phyloP scores from a whole-genome alignment of 306 rosid species.

The Vigna angularis region DNA sequence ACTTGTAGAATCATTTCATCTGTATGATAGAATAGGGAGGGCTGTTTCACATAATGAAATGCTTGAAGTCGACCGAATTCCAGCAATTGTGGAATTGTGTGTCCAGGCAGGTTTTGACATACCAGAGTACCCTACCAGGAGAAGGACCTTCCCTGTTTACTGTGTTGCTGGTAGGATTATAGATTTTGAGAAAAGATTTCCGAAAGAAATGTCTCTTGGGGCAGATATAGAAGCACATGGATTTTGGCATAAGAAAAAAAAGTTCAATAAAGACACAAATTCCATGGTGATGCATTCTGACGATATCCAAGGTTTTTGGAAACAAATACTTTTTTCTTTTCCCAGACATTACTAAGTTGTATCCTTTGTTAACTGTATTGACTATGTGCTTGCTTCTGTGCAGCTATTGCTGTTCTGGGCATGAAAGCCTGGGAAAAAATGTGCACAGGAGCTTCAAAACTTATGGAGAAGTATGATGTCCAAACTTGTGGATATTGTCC shows the following conservation, averaged over 20 bases:
- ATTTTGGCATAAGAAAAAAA: conserved; percentile 58
- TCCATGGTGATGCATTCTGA: no score
- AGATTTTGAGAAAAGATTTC: conserved; percentile 74
- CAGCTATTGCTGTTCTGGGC: no score
- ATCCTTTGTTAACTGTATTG: no score
- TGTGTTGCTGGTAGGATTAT: conserved; percentile 66
- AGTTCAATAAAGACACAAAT: conserved; percentile 22
- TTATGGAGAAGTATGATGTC: no score
- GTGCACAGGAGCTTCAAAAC: no score
- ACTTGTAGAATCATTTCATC: conserved; percentile 67
- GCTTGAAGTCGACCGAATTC: conserved; percentile 69
- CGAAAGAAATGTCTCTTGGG: conserved; percentile 51
- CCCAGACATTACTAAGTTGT: no score
- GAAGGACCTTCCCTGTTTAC: conserved; percentile 70
- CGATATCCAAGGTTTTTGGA: no score
- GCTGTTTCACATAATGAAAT: conserved; percentile 75
- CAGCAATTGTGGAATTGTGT: conserved; percentile 75
- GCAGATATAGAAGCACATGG: conserved; percentile 59
- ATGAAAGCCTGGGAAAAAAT: no score
- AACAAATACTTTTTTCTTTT: no score
- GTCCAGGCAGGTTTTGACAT: conserved; percentile 76
- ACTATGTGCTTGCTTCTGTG: no score
- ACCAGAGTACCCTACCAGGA: conserved; percentile 69
- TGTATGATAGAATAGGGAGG: conserved; percentile 73
- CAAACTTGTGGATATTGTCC: no score